These are phyloP conservation scores for Hylodesmum podocarpum DNA, from an alignment of 306 rosid genomes.

Conservation along the genomic window DNA sequence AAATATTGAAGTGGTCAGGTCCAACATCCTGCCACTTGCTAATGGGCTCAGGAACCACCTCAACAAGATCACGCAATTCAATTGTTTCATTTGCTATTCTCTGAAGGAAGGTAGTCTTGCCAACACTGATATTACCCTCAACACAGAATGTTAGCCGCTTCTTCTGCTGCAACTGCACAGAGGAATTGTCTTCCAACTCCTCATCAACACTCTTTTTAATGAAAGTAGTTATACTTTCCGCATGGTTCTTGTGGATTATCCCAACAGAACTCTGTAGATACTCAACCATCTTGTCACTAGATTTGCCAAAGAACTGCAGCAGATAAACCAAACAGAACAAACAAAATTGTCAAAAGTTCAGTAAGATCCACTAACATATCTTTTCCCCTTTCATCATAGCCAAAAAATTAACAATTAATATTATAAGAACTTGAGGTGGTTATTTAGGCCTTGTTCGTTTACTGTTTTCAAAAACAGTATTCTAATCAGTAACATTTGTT, in stretches of 20 bases:
- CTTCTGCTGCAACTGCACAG: constrained; percentile 45
- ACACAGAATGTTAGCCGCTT: constrained; percentile 87
- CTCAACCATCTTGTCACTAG: constrained; percentile 88
- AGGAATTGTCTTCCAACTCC: constrained; percentile 67
- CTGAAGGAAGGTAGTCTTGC: constrained; percentile 92
- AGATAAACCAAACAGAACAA: constrained; percentile 8
- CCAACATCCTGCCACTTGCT: constrained; percentile 96
- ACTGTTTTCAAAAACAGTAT: no score
- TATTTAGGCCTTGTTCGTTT: no score
- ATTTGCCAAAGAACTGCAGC: constrained; percentile 80
- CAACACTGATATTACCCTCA: constrained; percentile 96
- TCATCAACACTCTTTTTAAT: constrained; percentile 88
- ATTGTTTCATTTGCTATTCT: constrained; percentile 90
- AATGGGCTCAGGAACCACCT: constrained; percentile 97
- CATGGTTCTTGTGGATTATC: constrained; percentile 94
- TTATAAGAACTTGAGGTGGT: neutral
- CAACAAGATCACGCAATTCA: constrained; percentile 90
- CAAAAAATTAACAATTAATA: neutral
- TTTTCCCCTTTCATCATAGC: neutral
- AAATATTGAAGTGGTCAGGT: constrained; percentile 91
- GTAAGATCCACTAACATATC: neutral
- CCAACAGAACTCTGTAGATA: constrained; percentile 89
- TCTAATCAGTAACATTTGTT: no score
- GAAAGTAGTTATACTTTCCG: constrained; percentile 87
- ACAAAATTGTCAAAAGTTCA: neutral